Evolutionary conservation across 108 stramenopile genomes (phyloP), one percentile per base, ranked within the genome.

Genomic region (Nitzschia inconspicua): DNA sequence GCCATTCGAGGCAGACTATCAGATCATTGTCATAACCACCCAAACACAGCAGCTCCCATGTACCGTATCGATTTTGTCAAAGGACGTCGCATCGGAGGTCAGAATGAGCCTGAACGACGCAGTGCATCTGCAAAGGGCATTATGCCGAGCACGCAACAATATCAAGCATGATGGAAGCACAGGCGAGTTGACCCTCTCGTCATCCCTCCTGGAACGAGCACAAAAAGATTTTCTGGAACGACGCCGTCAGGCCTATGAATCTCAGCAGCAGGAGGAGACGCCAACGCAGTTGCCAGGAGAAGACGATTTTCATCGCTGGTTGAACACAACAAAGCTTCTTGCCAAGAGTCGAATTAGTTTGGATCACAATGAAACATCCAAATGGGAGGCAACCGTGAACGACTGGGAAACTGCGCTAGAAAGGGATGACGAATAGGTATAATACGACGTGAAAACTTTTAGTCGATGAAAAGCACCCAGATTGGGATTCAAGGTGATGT

Each of bases 261-360:
- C n/a, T n/a, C n/a, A n/a, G n/a, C n/a, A n/a, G n/a, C 27, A 47
- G 57, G 2, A 40, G n/a, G 46, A 51, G 22, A 10, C 22, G n/a
- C 53, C 35, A 24, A 30, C 32, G 16, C 1, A 13, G n/a, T 26
- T 56, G 18, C 60, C 62, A n/a, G 63, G 47, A 16, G 83, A 84
- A 57, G 62, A 63, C 9, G 76, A 76, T 34, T 80, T 84, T 61
- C 83, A 84, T 57, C 76, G 79, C 7, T 84, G 83, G 83, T 61
- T 84, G 27, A 75, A 65, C 8, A 22, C 78, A 43, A 80, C 83
- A 24, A 32, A 73, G 30, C 44, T 84, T 10, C 57, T 66, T 28
- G 77, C 83, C 3, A 47, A 73, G 22, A 63, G 63, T 25, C 61
- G 74, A n/a, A n/a, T n/a, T n/a, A n/a, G n/a, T n/a, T 57, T 27